Base-by-base conservation (phyloP, 2,329 filamentous ascomycete species). In the Cercospora canescens region DNA sequence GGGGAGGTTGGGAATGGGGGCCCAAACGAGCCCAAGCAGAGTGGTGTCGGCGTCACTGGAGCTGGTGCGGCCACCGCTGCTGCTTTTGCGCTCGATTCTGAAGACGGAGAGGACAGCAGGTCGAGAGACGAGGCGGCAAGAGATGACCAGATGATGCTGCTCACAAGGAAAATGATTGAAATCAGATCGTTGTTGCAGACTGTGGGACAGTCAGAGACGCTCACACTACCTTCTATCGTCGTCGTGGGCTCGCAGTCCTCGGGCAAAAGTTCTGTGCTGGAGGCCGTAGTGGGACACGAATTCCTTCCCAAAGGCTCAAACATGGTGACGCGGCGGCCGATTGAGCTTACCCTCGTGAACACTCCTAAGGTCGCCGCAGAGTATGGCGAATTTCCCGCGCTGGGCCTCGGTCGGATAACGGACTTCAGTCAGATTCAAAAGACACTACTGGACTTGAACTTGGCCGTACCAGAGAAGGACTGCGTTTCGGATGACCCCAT, bases 111-210 rank as follows among this genome's bases (percentile, higher is more conserved):
- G 37, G 87, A 90, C 69, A 79, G 84, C 4, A 84, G 88, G 63
- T 82, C 84, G 8, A 83, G 81, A 21, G 87, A 90, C 63, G 88
- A 91, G 75, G 84, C 86, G 57, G 92, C 93, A 18, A 88, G 89
- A 74, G 95, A 99, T 74, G 95, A 99, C 77, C 95, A 99, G 79
- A 99, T 99, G 94, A 99, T 99, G 95, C 85, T 97, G 72, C 83
- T 99, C 75, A 99, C 96, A 1, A 94, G 95, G 82, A 98, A 98
- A 82, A 99, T 99, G 95, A 99, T 99, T 75, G 95, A 99, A 82
- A 98, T 99, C 64, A 86, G 96, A 71, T 94, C 90, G 71, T 92
- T 99, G 64, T 84, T 99, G 26, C 91, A 96, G 75, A 92, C 90
- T 28, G 91, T 99, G 55, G 96, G 94, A 35, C 94, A 99, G 81